Base-by-base conservation (phyloP, 108 stramenopile genomes). In the Pseudonitzschia multistriata region DNA sequence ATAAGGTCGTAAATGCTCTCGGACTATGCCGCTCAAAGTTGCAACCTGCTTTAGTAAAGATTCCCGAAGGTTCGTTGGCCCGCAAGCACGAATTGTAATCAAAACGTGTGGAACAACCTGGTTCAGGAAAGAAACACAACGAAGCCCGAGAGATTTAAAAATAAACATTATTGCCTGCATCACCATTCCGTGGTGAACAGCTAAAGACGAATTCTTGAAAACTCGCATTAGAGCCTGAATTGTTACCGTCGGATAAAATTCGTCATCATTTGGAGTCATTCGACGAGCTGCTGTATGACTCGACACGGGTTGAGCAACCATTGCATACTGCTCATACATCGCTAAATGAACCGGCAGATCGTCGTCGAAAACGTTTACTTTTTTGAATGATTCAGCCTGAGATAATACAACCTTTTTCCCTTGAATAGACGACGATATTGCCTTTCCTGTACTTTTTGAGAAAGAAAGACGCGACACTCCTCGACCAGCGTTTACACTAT, bases 101-200 rank as follows among this genome's bases (percentile, higher is more conserved):
- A 97, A 70, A 42, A 98, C 88, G 65, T 97, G 88, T 19, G 97
- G 98, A 17, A 99, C 88, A 69, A 96, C 92, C 17, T 71, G 75
- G 8, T 76, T 73, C 21, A 99, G 78, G 56, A 94, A 99, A 5
- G 85, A 88, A 39, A 95, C 96, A 72, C 94, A 94, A 34, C 81
- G 79, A 3, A 89, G 55, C 0, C 97, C 97, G 17, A 99, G 83
- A 33, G 87, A 83, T 62, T 94, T 83, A 77, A 98, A 98, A 54
- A 97, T 95, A 53, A 88, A 93, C 83, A 96, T 96, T 25, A 98
- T 85, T 7, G 91, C 86, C 75, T 98, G 96, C 74, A 94, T 95
- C 24, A 94, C 96, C 80, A 87, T 86, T 27, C 86, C 81, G 79
- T 99, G 98, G 66, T 98, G 96, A 45, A 85, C 87, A 47, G 95